Evolutionary conservation across 345 rosid genomes (phyloP), one percentile per base, ranked within the genome.

Genomic region (Gossypioides kirkii): DNA sequence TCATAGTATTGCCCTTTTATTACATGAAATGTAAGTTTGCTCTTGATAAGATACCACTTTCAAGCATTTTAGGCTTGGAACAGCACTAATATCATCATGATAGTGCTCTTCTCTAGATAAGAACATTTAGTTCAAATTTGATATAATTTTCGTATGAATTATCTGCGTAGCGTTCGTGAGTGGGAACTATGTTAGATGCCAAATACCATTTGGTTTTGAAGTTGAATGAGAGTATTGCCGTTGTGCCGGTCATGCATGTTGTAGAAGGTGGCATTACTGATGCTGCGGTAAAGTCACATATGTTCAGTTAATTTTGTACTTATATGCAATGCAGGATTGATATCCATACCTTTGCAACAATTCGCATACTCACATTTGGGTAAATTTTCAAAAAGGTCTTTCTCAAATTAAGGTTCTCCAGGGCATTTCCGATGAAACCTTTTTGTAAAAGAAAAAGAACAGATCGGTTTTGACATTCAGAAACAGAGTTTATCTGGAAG

Each of bases 281-380:
- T n/a, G 3, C 25, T 32, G 12, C 18, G 36, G 22, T 43, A 43
- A 43, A 6, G 4, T 65, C 70, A 10, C 32, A 9, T n/a, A 9
- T 18, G 47, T n/a, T 47, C n/a, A 61, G 28, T 6, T 61, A 36
- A 73, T 8, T 9, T 11, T 61, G 22, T 61, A 8, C 36, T 26
- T 71, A 25, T 78, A 20, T 73, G 73, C 90, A 92, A 20, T 73
- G 73, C 92, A 92, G 99, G 99, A 92, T 95, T 73, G 99, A 95
- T 78, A 85, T 92, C 76, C 98, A 54, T 2, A 25, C 26, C 26
- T 1, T 54, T 20, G 26, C 59, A 16, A 25, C 12, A 32, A 23
- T 26, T 22, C 53, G 14, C 63, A 38, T 25, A n/a, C 71, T 79
- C 10, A 54, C 67, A 1, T 25, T 59, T 49, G 36, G 42, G 50